Evolutionary conservation across 768 basidiomycete species (phyloP), one percentile per base, ranked within the genome.

Genomic region (Kwoniella europaea): DNA sequence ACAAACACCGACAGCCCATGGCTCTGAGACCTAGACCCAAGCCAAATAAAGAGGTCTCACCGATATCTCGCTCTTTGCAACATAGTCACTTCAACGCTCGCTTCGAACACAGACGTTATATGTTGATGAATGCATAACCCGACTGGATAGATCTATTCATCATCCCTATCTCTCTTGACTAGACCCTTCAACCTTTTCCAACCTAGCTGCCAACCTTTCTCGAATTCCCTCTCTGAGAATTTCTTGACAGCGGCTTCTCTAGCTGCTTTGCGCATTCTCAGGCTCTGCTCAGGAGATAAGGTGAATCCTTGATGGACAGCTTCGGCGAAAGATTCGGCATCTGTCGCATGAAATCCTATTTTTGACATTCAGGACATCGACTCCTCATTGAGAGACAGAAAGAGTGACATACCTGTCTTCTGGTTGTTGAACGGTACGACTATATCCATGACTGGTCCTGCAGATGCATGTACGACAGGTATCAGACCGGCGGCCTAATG

Each of bases 361-460:
- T 43, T 27, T 13, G 46, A 64, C 54, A 18, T 20, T 27, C n/a
- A 43, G 54, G 24, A 43, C 10, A 13, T 10, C 15, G 12, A 18
- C 10, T 52, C 20, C 4, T 29, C 44, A 41, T 41, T 29, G 44
- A 55, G 56, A 27, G n/a, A 5, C 16, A 29, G 24, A 22, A 10
- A 52, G n/a, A 15, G 22, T 27, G 24, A 74, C 78, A 63, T 60
- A 89, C 91, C 91, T 69, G 93, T 94, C 9, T 85, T 87, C 78
- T 90, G 83, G 44, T 89, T 89, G 6, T 90, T 83, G 80, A 88
- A 88, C 0, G 93, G 93, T 1, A 93, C 89, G 57, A 98, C 89
- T 67, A 99, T 98, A 81, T 98, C 97, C 67, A 89, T 87, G 24
- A 94, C 82, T 0, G 96, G 96, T 0, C 96, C 96, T 2, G 92